These are phyloP conservation scores for Evansstolkia leycettana DNA, from an alignment of 495 filamentous ascomycete genomes.

Conservation along the genomic window DNA sequence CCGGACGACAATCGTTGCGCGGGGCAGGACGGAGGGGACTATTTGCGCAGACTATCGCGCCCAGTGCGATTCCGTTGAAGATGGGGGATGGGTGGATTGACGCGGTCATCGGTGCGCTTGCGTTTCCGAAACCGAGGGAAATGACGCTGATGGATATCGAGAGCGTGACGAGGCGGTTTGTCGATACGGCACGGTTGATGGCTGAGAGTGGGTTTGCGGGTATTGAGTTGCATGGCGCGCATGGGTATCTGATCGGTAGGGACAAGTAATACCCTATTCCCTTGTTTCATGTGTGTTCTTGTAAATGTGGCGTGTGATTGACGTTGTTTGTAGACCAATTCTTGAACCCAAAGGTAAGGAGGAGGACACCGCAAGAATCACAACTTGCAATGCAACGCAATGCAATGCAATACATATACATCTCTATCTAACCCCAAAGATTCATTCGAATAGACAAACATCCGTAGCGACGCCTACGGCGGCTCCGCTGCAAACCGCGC, in stretches of 20 bases:
- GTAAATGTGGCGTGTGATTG: too few relatives aligned
- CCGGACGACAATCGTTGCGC: conserved; percentile 41
- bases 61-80: conserved; percentile 30
- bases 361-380: not conserved
- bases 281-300: not conserved
- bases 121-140: conserved; percentile 31
- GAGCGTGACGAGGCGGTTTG: conserved; percentile 31
- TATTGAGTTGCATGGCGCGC: conserved; percentile 44
- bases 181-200: conserved; percentile 33
- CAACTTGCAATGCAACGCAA: not conserved
- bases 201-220: conserved; percentile 42
- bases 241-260: conserved; percentile 45
- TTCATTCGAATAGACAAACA: conserved; percentile 20
- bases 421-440: too few relatives aligned
- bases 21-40: conserved; percentile 31
- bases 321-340: conserved; percentile 23
- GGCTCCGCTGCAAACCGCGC: conserved; percentile 32
- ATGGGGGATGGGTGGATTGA: conserved; percentile 26
- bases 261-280: conserved; percentile 6
- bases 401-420: too few relatives aligned
- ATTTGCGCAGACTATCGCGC: conserved; percentile 33
- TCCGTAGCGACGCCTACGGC: conserved; percentile 36
- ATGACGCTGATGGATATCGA: conserved; percentile 41
- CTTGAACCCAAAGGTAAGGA: conserved; percentile 24
- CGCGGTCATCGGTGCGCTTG: conserved; percentile 16